Evolutionary conservation across 257 asterid genomes (phyloP), one percentile per base, ranked within the genome.

Genomic region (Nicotiana benthamiana): DNA sequence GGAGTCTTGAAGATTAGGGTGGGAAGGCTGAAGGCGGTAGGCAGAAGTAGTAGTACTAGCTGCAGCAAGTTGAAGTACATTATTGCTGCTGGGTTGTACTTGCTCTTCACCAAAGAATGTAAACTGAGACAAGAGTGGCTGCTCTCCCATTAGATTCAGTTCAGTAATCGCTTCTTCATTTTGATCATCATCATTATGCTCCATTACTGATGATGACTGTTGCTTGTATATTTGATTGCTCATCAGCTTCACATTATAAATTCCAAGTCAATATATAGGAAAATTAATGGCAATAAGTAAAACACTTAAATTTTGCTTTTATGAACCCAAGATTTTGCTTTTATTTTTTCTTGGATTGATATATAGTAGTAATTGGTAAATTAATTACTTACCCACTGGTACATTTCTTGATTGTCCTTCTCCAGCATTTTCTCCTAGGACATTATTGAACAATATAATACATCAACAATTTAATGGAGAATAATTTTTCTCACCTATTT

Each of bases 331-430:
- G 3, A 53, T 27, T n/a, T 81, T 22, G 16, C 17, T 2, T 36
- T 17, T 28, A n/a, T 56, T 62, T 1, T 17, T 54, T 54, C n/a
- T 54, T 17, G 13, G 62, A 56, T 18, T 57, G 13, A 18, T 67
- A 48, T 48, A 48, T 48, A 48, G 5, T 3, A 4, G 40, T 34
- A 3, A 4, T 10, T n/a, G 10, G 20, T 8, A 17, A 28, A 28
- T 2, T 28, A 28, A 28, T 28, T 28, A 11, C 82, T 59, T 87
- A 93, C 98, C 97, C 96, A 93, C 5, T 88, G 91, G 81, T 86
- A 89, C 90, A 92, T 92, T 6, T 91, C 96, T 84, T 93, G 92
- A 80, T 93, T 92, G 76, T 93, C 97, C 86, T 90, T 91, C 90
- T 88, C 93, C 90, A 92, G 84, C 82, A 89, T 54, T 51, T 79